Percentiles rank a stretch among this genome's conserved stretches.
Evolutionary conservation across 768 basidiomycete genomes (phyloP).

Genomic region (Tulasnella calospora): DNA sequence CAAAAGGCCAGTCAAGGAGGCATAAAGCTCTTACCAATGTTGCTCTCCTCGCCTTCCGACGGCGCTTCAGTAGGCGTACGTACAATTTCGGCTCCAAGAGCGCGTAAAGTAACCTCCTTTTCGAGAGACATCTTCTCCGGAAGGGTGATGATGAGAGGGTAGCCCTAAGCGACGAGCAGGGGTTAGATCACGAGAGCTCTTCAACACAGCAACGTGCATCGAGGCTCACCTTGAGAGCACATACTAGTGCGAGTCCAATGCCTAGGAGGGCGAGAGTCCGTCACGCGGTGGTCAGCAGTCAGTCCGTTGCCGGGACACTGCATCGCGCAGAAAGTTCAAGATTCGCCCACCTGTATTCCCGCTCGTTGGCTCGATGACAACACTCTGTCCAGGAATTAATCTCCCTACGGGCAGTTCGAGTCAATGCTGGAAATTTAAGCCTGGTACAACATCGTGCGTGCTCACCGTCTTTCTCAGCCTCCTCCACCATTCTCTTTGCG

Average conservation of each 20-base stretch:
- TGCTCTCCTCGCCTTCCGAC: conserved; percentile 84
- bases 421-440: too few species aligned
- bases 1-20: conserved; percentile 34
- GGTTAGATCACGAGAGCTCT: conserved; percentile 40
- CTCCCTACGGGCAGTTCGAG: conserved; percentile 23
- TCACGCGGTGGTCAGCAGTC: not conserved
- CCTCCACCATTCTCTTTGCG: conserved; percentile 91
- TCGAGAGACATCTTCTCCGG: conserved; percentile 97
- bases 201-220: conserved; percentile 28
- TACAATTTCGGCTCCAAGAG: conserved; percentile 89
- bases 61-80: conserved; percentile 88
- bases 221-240: conserved; percentile 78
- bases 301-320: not conserved
- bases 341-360: conserved; percentile 79
- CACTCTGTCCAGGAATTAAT: conserved; percentile 79
- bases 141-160: conserved; percentile 82
- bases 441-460: not conserved
- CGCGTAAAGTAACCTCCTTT: conserved; percentile 87
- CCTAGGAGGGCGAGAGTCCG: conserved; percentile 43
- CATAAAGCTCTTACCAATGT: conserved; percentile 66
- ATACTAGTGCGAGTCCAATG: conserved; percentile 88
- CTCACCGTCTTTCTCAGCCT: conserved; percentile 82
- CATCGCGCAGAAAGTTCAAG: not conserved
- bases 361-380: conserved; percentile 92
- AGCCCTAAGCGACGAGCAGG: conserved; percentile 65